A percentile compares a stretch with the other conserved stretches of the same genome.
Conservation (phyloP, 257 asterid species). For the Fraxinus anomala region DNA sequence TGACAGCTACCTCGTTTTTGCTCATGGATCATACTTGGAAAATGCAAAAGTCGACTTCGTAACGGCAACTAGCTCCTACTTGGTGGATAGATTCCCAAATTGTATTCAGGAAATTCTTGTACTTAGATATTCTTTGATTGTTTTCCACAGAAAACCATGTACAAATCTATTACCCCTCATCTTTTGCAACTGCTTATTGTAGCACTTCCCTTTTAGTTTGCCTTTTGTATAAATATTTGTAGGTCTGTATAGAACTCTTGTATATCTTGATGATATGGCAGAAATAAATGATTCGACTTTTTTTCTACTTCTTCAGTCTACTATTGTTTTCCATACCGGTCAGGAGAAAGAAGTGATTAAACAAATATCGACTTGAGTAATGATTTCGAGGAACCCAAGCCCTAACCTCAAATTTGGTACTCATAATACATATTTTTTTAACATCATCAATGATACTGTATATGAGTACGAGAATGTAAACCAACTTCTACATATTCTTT, state of each 20-base stretch:
- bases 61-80: conserved; percentile 23
- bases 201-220: too few relatives aligned
- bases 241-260: conserved; percentile 22
- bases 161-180: conserved; percentile 32
- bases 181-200: too few relatives aligned
- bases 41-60: background rate
- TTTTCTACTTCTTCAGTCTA: background rate
- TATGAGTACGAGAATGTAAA: too few relatives aligned
- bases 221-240: background rate
- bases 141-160: conserved; percentile 35
- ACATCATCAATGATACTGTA: too few relatives aligned
- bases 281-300: background rate
- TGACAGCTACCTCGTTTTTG: conserved; percentile 21
- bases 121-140: conserved; percentile 27
- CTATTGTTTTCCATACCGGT: background rate
- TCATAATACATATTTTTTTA: too few relatives aligned
- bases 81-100: background rate
- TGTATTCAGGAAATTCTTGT: conserved; percentile 14
- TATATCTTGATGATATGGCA: conserved; percentile 14
- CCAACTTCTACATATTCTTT: too few relatives aligned
- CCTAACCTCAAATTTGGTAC: background rate
- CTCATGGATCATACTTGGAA: conserved; percentile 14
- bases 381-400: background rate
- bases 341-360: background rate
- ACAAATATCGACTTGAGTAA: too few relatives aligned